A percentile compares a stretch with the other conserved stretches of the same genome.
Evolutionary conservation across 192 early-diverging fungal species (phyloP).

Genomic region (Coemansia pectinata): DNA sequence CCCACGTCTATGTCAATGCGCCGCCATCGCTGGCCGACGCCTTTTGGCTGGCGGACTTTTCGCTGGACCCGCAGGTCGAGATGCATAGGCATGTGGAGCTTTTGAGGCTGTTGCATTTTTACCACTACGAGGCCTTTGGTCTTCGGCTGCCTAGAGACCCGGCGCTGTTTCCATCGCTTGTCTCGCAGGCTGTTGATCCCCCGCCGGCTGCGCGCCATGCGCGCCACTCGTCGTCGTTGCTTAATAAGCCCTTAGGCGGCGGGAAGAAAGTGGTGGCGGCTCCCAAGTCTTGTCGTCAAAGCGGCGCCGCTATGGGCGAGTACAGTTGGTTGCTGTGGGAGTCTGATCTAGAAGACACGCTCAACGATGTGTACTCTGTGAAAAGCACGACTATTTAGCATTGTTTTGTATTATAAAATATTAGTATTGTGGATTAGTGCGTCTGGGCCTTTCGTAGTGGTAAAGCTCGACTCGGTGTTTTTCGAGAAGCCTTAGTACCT

Average conservation of each 20-base stretch:
- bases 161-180: conserved; percentile 48
- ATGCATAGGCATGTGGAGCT: conserved; percentile 56
- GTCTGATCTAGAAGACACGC: conserved; percentile 46
- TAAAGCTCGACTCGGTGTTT: not conserved
- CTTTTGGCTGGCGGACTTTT: conserved; percentile 43
- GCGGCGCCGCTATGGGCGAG: conserved; percentile 9
- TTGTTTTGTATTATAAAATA: not conserved
- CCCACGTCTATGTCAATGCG: conserved; percentile 35
- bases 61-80: conserved; percentile 48
- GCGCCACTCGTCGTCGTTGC: not conserved
- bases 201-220: not conserved
- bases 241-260: not conserved
- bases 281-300: not conserved
- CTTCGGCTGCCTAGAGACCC: conserved; percentile 34
- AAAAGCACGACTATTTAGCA: not conserved
- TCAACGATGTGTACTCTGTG: conserved; percentile 24
- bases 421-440: not conserved
- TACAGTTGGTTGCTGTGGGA: conserved; percentile 49
- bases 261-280: not conserved
- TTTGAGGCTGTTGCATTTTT: conserved; percentile 42
- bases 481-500: not conserved
- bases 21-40: conserved; percentile 22
- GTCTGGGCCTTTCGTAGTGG: conserved; percentile 4
- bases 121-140: conserved; percentile 27
- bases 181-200: conserved; percentile 21